phyloP scores from a whole-genome alignment of 176 grass and related monocot genomes.

The Paspalum vaginatum region DNA sequence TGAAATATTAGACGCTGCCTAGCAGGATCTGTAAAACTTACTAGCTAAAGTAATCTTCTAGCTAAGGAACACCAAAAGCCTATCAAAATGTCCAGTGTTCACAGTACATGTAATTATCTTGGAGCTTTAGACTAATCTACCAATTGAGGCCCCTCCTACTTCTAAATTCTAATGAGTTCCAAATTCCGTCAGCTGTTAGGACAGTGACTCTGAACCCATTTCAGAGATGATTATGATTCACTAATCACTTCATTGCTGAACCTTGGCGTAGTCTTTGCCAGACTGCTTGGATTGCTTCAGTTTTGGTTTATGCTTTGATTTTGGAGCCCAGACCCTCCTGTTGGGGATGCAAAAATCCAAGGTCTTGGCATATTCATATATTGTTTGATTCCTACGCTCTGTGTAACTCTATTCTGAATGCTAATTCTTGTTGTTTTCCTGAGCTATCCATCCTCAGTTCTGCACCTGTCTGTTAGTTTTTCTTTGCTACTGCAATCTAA shows the following conservation, averaged over 20 bases:
- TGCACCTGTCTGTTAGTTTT: not conserved
- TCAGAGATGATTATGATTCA: not conserved
- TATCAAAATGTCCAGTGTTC: no score
- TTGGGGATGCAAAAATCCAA: not conserved
- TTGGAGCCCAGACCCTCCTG: not conserved
- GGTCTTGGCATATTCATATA: not conserved
- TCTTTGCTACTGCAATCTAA: not conserved
- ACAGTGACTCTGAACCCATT: not conserved
- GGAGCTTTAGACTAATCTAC: no score
- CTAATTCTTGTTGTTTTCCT: not conserved
- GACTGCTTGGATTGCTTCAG: constrained; percentile 1
- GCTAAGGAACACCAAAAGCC: no score
- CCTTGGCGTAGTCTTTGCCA: not conserved
- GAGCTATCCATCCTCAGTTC: not conserved
- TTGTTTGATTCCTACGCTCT: not conserved
- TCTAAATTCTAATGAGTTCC: not conserved
- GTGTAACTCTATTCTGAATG: not conserved
- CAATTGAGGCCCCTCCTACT: not conserved
- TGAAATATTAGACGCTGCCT: no score
- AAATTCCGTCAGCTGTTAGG: not conserved
- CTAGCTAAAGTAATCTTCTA: no score
- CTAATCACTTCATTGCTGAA: constrained; percentile 6
- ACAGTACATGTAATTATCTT: no score
- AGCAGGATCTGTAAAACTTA: no score
- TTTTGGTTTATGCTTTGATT: not conserved